These are phyloP conservation scores for Lactarius akahatsu DNA, from an alignment of 768 basidiomycete genomes.

Conservation along the genomic window DNA sequence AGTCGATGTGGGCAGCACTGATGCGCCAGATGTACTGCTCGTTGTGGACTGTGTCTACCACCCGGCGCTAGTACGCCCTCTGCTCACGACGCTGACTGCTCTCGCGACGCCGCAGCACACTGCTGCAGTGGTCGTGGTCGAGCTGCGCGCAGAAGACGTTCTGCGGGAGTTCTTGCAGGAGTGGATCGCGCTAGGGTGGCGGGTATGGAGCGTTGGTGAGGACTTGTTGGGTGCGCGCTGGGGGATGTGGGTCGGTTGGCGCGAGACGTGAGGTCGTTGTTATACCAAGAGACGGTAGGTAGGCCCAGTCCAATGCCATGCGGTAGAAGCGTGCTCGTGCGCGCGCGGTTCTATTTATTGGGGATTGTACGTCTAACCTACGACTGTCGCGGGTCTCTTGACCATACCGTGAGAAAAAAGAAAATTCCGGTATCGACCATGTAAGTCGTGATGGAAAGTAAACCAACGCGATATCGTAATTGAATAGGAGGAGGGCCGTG, in stretches of 20 bases:
- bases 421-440: too few species aligned
- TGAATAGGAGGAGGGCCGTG: too few species aligned
- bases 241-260: constrained; percentile 22
- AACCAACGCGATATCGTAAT: too few species aligned
- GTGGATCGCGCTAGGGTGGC: too few species aligned
- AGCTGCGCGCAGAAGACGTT: constrained; percentile 34
- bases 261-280: background rate
- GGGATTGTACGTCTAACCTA: too few species aligned
- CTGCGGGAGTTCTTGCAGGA: constrained; percentile 34
- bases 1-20: background rate
- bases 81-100: constrained; percentile 15
- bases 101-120: background rate
- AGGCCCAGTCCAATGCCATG: too few species aligned
- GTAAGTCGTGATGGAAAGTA: too few species aligned
- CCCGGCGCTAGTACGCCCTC: constrained; percentile 10
- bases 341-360: too few species aligned
- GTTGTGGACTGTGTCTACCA: constrained; percentile 23
- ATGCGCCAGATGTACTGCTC: constrained; percentile 3
- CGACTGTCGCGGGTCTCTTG: too few species aligned
- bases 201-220: constrained; percentile 28
- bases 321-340: too few species aligned
- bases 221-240: constrained; percentile 14
- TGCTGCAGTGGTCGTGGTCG: constrained; percentile 10
- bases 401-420: too few species aligned
- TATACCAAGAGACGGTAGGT: too few species aligned